phyloP scores from a whole-genome alignment of 2,329 filamentous ascomycete genomes.

The Lachnellula hyalina region DNA sequence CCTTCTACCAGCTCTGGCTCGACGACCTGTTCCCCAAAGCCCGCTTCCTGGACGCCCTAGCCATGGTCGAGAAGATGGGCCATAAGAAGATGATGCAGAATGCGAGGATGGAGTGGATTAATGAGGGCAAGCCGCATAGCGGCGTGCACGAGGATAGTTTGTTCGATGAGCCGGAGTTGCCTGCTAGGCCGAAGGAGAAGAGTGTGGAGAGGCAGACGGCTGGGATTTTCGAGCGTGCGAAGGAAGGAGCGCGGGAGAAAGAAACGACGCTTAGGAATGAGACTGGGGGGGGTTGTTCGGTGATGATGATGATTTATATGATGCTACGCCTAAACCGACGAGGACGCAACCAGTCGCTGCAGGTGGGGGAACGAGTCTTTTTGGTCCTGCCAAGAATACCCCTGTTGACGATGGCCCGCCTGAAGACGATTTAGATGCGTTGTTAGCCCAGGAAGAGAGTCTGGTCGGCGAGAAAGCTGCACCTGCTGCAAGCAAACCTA shows the following conservation, averaged over 20 bases:
- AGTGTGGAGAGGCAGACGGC: constrained; percentile 33
- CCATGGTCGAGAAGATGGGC: constrained; percentile 89
- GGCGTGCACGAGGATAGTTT: constrained; percentile 26
- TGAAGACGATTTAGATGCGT: constrained; percentile 34
- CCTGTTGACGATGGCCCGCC: constrained; percentile 33
- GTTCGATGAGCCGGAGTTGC: constrained; percentile 23
- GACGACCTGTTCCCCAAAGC: constrained; percentile 94
- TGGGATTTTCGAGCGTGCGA: constrained; percentile 31
- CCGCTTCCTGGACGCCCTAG: constrained; percentile 82
- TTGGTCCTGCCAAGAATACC: constrained; percentile 19
- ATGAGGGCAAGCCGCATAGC: constrained; percentile 58
- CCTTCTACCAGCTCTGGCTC: constrained; percentile 93
- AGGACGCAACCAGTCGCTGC: constrained; percentile 19
- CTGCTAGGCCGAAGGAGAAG: constrained; percentile 25
- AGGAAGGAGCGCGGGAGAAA: constrained; percentile 16
- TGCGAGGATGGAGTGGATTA: constrained; percentile 77
- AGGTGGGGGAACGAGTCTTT: constrained; percentile 17
- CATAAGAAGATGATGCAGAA: constrained; percentile 75
- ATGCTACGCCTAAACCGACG: constrained; percentile 41
- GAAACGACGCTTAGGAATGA: constrained; percentile 23
- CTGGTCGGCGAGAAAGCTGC: not conserved
- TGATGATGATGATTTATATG: constrained; percentile 40
- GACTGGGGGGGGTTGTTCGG: not conserved
- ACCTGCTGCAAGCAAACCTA: too few relatives aligned
- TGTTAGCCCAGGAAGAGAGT: constrained; percentile 21